These are phyloP conservation scores for Populus davidiana DNA, from an alignment of 345 rosid genomes.

Conservation along the genomic window DNA sequence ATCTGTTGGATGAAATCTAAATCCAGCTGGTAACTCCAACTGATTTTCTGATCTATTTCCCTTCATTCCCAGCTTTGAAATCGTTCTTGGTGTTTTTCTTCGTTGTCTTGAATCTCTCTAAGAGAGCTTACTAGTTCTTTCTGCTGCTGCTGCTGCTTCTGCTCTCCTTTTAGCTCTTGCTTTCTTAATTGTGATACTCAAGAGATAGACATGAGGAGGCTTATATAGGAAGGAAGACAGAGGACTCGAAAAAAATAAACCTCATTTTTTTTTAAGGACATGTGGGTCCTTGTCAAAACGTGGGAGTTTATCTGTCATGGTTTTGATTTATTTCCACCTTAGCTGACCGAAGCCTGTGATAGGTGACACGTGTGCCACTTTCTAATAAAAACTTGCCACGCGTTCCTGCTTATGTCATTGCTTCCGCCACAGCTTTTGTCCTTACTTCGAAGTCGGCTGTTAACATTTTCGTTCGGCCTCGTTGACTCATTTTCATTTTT, in stretches of 20 bases:
- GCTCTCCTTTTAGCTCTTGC: not conserved
- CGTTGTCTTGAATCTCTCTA: not conserved
- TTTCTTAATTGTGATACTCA: not conserved
- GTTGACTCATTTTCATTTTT: conserved; percentile 11
- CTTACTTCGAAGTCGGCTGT: conserved; percentile 5
- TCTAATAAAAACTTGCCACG: not conserved
- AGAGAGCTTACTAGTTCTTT: not conserved
- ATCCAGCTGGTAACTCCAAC: conserved; percentile 74
- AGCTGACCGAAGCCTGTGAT: not conserved
- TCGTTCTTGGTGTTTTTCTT: not conserved
- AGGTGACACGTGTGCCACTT: not conserved
- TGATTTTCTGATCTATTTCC: conserved; percentile 15
- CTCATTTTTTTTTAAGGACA: not conserved
- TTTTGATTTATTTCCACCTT: not conserved
- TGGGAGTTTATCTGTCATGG: not conserved
- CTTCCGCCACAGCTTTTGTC: conserved; percentile 31
- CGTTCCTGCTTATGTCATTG: conserved; percentile 21
- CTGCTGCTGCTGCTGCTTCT: not conserved
- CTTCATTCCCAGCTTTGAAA: conserved; percentile 28
- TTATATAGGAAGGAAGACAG: not conserved
- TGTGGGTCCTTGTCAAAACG: conserved; percentile 13
- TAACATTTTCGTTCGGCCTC: not conserved
- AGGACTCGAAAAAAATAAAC: no score
- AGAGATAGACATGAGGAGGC: not conserved
- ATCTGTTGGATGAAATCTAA: conserved; percentile 95